A percentile compares a stretch with the other conserved stretches of the same genome.
Conservation (phyloP, 768 basidiomycete genomes). For the Naganishia antarctica region DNA sequence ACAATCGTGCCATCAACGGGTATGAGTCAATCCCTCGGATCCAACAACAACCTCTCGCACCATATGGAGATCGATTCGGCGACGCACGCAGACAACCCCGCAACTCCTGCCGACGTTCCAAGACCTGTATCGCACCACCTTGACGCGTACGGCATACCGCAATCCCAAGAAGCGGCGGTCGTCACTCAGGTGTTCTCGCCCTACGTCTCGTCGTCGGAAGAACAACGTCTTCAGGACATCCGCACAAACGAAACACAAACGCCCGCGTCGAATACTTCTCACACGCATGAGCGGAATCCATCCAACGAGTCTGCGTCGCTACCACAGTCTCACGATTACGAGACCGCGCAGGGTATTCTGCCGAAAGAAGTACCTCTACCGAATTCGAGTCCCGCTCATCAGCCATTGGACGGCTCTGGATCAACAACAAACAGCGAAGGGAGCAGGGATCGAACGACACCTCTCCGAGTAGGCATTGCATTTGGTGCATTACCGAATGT, state of each 20-base stretch:
- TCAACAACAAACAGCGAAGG: neutral
- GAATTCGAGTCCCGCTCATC: neutral
- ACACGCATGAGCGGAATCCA: conserved; percentile 1
- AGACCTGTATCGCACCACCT: neutral
- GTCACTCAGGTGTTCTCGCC: conserved; percentile 14
- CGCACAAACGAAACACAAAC: neutral
- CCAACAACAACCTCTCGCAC: neutral
- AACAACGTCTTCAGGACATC: neutral
- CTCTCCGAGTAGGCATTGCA: neutral
- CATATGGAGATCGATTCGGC: neutral
- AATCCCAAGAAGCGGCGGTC: conserved; percentile 8
- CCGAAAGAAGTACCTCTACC: neutral
- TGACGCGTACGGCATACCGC: conserved; percentile 8
- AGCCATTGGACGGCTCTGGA: neutral
- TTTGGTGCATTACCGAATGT: conserved; percentile 6
- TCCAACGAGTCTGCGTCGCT: conserved; percentile 8
- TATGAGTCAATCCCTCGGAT: neutral
- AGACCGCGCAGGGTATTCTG: conserved; percentile 3
- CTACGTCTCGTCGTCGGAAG: conserved; percentile 5
- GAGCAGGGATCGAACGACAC: neutral
- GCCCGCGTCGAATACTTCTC: neutral
- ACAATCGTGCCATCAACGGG: neutral
- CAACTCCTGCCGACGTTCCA: neutral
- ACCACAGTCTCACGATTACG: conserved; percentile 9
- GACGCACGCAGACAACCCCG: neutral